Conservation (phyloP, 2,329 filamentous ascomycete species). For the Phoma sp. region DNA sequence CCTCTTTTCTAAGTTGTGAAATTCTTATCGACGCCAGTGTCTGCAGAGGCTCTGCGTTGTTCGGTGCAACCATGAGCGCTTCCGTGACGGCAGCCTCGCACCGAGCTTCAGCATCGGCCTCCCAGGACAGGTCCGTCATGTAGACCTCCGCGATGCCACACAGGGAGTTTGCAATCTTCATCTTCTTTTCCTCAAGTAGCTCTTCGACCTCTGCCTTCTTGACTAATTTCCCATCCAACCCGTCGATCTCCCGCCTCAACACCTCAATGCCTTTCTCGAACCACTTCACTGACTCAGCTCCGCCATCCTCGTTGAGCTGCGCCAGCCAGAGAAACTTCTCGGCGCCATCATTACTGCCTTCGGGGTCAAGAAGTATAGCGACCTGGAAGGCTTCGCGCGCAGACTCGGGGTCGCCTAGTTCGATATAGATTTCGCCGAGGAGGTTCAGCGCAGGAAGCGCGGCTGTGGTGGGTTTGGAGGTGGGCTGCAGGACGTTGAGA, state of each 20-base stretch:
- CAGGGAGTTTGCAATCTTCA: slow-evolving; percentile 85
- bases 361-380: slow-evolving; percentile 76
- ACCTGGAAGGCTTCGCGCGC: slow-evolving; percentile 75
- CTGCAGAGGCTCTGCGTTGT: slow-evolving; percentile 87
- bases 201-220: slow-evolving; percentile 43
- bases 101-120: slow-evolving; percentile 83
- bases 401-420: slow-evolving; percentile 78
- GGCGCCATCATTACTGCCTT: slow-evolving; percentile 81
- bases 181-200: slow-evolving; percentile 70
- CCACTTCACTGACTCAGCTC: slow-evolving; percentile 65
- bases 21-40: slow-evolving; percentile 93
- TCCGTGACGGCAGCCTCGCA: slow-evolving; percentile 92
- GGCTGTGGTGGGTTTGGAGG: slow-evolving; percentile 47
- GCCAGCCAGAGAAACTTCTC: slow-evolving; percentile 97
- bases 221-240: slow-evolving; percentile 57
- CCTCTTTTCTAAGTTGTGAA: slow-evolving; percentile 78
- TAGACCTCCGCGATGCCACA: slow-evolving; percentile 96
- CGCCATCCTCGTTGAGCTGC: slow-evolving; percentile 75
- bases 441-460: slow-evolving; percentile 73
- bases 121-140: slow-evolving; percentile 96
- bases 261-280: slow-evolving; percentile 72
- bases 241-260: slow-evolving; percentile 73
- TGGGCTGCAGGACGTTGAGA: slow-evolving; percentile 55
- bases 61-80: slow-evolving; percentile 82
- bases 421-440: slow-evolving; percentile 80